Percentiles rank a stretch among this genome's conserved stretches.
Evolutionary conservation across 495 filamentous ascomycete species (phyloP).

Genomic region (Tuber magnatum): DNA sequence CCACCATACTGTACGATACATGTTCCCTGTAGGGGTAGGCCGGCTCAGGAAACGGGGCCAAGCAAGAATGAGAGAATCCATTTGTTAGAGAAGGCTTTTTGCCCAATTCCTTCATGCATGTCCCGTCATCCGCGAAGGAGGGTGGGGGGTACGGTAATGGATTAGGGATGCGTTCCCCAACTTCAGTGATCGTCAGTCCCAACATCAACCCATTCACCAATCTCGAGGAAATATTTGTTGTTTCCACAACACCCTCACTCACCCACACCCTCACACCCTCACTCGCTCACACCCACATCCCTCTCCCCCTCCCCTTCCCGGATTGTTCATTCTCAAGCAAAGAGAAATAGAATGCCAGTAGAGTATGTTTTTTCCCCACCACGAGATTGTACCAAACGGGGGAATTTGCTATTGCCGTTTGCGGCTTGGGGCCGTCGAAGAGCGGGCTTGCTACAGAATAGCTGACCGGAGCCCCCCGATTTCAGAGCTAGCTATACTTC

Average conservation of each 20-base stretch:
- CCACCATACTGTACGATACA: not conserved
- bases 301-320: not conserved
- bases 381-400: not conserved
- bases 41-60: constrained; percentile 19
- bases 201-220: not conserved
- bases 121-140: not conserved
- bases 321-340: not conserved
- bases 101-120: not conserved
- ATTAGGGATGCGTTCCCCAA: not conserved
- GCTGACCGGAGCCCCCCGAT: not conserved
- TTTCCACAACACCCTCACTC: not conserved
- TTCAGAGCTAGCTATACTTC: not conserved
- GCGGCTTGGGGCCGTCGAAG: not conserved
- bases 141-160: not conserved
- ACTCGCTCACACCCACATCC: not conserved
- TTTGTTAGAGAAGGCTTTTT: not conserved
- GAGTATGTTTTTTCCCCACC: not conserved
- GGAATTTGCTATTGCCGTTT: not conserved
- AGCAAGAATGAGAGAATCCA: not conserved
- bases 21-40: constrained; percentile 10
- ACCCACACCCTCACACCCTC: not conserved
- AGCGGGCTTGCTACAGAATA: not conserved
- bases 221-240: not conserved
- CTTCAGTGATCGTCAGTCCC: not conserved
- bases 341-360: not conserved